phyloP scores from a whole-genome alignment of 2,329 filamentous ascomycete species.

The Sclerotinia glacialis region DNA sequence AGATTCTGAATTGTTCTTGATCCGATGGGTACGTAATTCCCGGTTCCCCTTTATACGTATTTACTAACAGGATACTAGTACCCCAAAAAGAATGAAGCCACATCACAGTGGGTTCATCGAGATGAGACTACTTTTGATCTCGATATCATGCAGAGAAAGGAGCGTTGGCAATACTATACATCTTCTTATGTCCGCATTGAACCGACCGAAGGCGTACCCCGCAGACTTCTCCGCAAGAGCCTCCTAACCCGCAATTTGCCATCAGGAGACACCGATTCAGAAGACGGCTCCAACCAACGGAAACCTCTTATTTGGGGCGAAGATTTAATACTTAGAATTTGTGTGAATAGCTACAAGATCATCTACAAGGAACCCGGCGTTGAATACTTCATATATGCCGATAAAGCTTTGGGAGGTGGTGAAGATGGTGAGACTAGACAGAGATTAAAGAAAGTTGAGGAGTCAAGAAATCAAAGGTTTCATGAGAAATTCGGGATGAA shows the following conservation, averaged over 20 bases:
- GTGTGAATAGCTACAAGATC: conserved; percentile 74
- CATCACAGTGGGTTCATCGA: conserved; percentile 67
- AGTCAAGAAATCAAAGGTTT: conserved; percentile 45
- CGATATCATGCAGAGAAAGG: conserved; percentile 79
- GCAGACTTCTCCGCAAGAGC: conserved; percentile 60
- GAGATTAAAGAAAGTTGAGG: conserved; percentile 40
- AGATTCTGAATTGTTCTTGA: conserved; percentile 86
- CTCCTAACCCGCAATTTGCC: conserved; percentile 72
- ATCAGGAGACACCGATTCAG: conserved; percentile 57
- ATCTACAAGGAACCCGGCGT: conserved; percentile 69
- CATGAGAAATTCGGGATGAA: conserved; percentile 53
- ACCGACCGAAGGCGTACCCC: conserved; percentile 75
- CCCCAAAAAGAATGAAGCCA: conserved; percentile 65
- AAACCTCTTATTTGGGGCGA: conserved; percentile 61
- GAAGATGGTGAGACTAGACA: conserved; percentile 39
- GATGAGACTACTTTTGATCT: conserved; percentile 78
- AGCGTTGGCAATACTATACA: conserved; percentile 93
- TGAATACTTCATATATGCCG: conserved; percentile 66
- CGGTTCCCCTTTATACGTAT: conserved; percentile 3
- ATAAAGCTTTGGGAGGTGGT: conserved; percentile 41
- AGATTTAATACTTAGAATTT: conserved; percentile 69
- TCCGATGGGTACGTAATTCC: conserved; percentile 76
- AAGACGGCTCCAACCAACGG: conserved; percentile 60
- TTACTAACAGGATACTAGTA: conserved; percentile 47
- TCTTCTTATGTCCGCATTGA: conserved; percentile 87